A percentile compares a stretch with the other conserved stretches of the same genome.
Conservation (phyloP, 371 early-diverging fungal genomes). For the Catenaria anguillulae region DNA sequence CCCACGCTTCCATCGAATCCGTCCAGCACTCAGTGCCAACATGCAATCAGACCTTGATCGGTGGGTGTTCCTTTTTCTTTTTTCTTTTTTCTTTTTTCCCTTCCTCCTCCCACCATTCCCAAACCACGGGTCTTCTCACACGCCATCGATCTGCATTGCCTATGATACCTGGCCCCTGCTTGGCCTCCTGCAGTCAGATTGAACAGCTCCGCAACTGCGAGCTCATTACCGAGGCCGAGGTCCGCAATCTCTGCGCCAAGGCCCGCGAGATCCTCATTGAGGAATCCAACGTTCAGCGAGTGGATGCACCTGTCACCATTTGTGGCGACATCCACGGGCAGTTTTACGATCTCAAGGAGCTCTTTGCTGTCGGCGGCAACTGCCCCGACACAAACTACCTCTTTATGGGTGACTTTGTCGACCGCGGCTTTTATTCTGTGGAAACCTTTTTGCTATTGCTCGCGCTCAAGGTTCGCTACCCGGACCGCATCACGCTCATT, state of each 20-base stretch:
- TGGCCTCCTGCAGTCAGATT: no score
- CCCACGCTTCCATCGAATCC: no score
- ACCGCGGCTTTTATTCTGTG: conserved; percentile 97
- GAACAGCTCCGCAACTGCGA: conserved; percentile 76
- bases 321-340: conserved; percentile 99
- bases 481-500: conserved; percentile 90
- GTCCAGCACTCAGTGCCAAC: no score
- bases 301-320: conserved; percentile 95
- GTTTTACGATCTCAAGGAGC: conserved; percentile 89
- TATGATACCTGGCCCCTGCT: no score
- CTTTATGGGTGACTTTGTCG: conserved; percentile 99
- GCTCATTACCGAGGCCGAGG: conserved; percentile 80
- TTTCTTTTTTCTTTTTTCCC: no score
- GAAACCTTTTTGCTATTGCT: conserved; percentile 97
- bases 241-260: conserved; percentile 79
- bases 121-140: no score
- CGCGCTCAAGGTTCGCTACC: conserved; percentile 90
- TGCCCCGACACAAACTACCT: conserved; percentile 95
- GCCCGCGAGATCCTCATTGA: conserved; percentile 88
- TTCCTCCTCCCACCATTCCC: no score
- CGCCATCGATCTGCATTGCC: no score
- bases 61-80: no score
- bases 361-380: conserved; percentile 88
- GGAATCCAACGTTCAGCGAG: conserved; percentile 89
- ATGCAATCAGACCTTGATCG: no score